Conservation (phyloP, 2,329 filamentous ascomycete species). For the Madurella mycetomatis region DNA sequence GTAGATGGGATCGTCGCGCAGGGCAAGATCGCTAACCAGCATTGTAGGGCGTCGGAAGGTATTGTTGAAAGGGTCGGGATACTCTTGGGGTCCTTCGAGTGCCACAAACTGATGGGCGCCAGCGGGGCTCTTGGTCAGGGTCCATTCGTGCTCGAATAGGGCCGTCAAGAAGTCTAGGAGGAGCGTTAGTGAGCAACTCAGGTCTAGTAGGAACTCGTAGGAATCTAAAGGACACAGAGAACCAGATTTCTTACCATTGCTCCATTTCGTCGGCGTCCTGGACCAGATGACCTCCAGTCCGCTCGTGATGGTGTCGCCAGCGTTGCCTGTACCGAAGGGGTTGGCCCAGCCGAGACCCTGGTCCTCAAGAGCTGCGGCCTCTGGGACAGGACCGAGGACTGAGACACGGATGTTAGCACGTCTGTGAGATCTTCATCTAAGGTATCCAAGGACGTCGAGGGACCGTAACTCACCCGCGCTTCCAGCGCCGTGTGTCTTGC, state of each 20-base stretch:
- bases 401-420: neutral
- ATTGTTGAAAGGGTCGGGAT: conserved; percentile 66
- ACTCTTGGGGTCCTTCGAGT: conserved; percentile 63
- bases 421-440: neutral
- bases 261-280: conserved; percentile 70
- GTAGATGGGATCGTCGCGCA: conserved; percentile 67
- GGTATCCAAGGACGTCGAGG: neutral
- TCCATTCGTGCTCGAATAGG: conserved; percentile 75
- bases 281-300: conserved; percentile 79
- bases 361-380: conserved; percentile 57
- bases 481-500: conserved; percentile 75
- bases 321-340: conserved; percentile 60
- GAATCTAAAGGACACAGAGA: too few relatives aligned
- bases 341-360: conserved; percentile 73
- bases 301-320: conserved; percentile 68
- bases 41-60: conserved; percentile 58
- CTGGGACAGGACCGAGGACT: conserved; percentile 37
- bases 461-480: neutral
- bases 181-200: neutral
- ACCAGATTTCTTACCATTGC: conserved; percentile 40
- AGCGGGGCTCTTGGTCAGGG: conserved; percentile 68
- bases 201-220: too few relatives aligned
- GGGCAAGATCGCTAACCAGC: conserved; percentile 70
- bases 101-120: conserved; percentile 75
- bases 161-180: conserved; percentile 60